A percentile compares a stretch with the other conserved stretches of the same genome.
Conservation (phyloP, 371 early-diverging fungal genomes). For the Rhizopus arrhizus region DNA sequence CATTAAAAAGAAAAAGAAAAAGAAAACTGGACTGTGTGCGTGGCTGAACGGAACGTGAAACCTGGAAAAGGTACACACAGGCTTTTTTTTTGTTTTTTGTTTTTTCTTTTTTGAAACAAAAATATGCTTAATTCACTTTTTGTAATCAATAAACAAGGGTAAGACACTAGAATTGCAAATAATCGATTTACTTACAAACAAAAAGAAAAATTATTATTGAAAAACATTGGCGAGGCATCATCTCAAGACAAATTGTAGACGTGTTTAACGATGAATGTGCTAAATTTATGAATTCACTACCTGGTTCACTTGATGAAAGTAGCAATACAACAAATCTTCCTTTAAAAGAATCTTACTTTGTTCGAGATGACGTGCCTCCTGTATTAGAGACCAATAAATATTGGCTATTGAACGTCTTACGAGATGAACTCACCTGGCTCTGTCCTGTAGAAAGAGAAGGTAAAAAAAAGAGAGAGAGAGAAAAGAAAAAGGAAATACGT, state of each 20-base stretch:
- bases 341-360: constrained; percentile 51
- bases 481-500: background rate
- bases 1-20: background rate
- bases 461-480: constrained; percentile 25
- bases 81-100: background rate
- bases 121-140: constrained; percentile 69
- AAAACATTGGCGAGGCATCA: constrained; percentile 83
- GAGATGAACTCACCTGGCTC: constrained; percentile 73
- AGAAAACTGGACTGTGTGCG: background rate
- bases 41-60: constrained; percentile 4
- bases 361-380: constrained; percentile 68
- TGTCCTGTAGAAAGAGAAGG: constrained; percentile 79
- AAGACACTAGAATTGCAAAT: constrained; percentile 16
- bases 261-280: constrained; percentile 66
- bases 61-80: constrained; percentile 2
- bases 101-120: constrained; percentile 1
- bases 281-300: constrained; percentile 53
- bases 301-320: constrained; percentile 34
- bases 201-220: constrained; percentile 76
- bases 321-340: constrained; percentile 14
- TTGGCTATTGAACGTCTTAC: constrained; percentile 68
- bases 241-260: constrained; percentile 72
- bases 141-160: constrained; percentile 68
- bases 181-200: background rate
- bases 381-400: constrained; percentile 68